Evolutionary conservation across 257 asterid species (phyloP).

Genomic region (Solanum paucissectum): DNA sequence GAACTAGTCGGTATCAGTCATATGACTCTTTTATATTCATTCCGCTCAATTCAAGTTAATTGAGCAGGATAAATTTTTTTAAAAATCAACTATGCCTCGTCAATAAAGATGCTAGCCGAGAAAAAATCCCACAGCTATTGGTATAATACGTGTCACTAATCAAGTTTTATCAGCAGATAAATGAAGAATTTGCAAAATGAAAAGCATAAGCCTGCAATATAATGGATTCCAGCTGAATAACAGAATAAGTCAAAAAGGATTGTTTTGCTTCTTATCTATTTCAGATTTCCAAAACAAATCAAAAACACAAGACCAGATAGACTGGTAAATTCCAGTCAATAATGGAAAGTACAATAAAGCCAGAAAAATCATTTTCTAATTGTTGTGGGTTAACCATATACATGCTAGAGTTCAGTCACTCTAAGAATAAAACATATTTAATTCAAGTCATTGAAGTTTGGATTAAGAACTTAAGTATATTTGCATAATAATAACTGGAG

Average conservation of each 20-base stretch:
- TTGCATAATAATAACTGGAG: not conserved
- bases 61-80: not conserved
- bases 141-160: not conserved
- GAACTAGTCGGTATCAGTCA: not conserved
- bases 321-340: not conserved
- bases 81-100: not conserved
- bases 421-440: not conserved
- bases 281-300: not conserved
- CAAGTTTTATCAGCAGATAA: not conserved
- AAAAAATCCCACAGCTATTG: not conserved
- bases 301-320: not conserved
- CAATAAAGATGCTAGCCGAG: not conserved
- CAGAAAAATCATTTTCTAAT: not conserved
- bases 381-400: not conserved
- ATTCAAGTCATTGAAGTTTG: not conserved
- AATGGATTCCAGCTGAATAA: not conserved
- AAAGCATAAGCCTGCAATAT: not conserved
- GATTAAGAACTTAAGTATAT: not conserved
- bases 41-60: not conserved
- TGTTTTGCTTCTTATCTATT: not conserved
- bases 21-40: not conserved
- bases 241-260: not conserved
- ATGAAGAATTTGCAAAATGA: not conserved
- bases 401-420: not conserved
- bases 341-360: not conserved